Conservation (phyloP, 352 stramenopile species). For the Phytophthora gonapodyides region DNA sequence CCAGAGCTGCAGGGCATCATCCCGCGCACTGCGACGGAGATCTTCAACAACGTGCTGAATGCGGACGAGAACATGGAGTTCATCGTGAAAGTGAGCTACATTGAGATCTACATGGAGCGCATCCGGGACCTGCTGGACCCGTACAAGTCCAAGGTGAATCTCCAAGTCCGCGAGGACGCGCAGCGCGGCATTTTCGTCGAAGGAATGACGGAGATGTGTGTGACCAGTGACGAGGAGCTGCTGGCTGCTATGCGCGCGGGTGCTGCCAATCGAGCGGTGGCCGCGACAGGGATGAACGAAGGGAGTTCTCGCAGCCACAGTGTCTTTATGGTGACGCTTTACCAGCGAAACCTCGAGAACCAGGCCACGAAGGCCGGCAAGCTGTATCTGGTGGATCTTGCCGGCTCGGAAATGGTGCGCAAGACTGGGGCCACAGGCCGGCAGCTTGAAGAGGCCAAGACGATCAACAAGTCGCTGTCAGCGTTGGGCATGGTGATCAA, state of each 20-base stretch:
- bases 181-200: conserved; percentile 93
- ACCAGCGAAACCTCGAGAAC: conserved; percentile 85
- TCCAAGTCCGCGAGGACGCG: conserved; percentile 90
- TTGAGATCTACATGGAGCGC: conserved; percentile 97
- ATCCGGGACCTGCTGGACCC: conserved; percentile 93
- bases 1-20: conserved; percentile 87
- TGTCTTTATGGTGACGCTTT: conserved; percentile 93
- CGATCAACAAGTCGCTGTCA: conserved; percentile 96
- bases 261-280: conserved; percentile 82
- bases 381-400: conserved; percentile 94
- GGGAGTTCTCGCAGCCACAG: conserved; percentile 90
- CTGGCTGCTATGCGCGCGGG: conserved; percentile 84
- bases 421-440: conserved; percentile 92
- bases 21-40: conserved; percentile 84
- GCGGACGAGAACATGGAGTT: conserved; percentile 93
- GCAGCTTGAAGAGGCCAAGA: conserved; percentile 95
- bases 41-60: conserved; percentile 88
- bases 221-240: conserved; percentile 91
- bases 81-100: conserved; percentile 93
- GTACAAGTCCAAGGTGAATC: conserved; percentile 91
- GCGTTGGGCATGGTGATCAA: conserved; percentile 96
- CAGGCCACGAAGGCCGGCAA: conserved; percentile 91
- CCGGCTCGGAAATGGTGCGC: conserved; percentile 94
- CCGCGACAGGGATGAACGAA: conserved; percentile 95
- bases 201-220: conserved; percentile 93